Evolutionary conservation across 2,329 filamentous ascomycete species (phyloP).

Genomic region (Pseudocercospora fuligena): DNA sequence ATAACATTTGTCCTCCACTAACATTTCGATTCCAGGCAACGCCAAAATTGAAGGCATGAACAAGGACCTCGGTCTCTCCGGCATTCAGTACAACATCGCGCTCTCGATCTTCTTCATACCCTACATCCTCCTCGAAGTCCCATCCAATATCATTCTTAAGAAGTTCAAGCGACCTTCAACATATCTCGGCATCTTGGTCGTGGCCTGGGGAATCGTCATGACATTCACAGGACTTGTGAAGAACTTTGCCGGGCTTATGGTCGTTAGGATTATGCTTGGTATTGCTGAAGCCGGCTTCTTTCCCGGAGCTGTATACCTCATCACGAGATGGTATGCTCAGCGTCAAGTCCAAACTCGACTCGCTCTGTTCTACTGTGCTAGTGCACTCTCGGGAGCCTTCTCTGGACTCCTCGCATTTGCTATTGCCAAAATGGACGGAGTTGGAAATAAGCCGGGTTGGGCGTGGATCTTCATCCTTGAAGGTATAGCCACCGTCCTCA

Average conservation of each 20-base stretch:
- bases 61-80: conserved; percentile 22
- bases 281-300: too few species aligned
- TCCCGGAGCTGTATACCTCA: too few species aligned
- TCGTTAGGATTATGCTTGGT: too few species aligned
- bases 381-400: too few species aligned
- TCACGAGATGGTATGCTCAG: too few species aligned
- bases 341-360: too few species aligned
- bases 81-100: conserved; percentile 44
- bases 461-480: neutral
- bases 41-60: conserved; percentile 34
- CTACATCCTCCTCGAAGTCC: conserved; percentile 45
- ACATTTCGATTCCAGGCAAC: conserved; percentile 38
- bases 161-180: conserved; percentile 34
- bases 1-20: neutral
- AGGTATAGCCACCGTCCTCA: neutral
- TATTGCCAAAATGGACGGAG: too few species aligned
- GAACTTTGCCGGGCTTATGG: too few species aligned
- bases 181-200: conserved; percentile 34
- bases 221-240: too few species aligned
- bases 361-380: too few species aligned
- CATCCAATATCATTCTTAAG: conserved; percentile 40
- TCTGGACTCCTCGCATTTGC: too few species aligned
- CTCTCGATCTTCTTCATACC: conserved; percentile 44
- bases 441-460: too few species aligned
- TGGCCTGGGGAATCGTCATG: conserved; percentile 34